Conservation (phyloP, 2,329 filamentous ascomycete genomes). For the Colletotrichum musicola region DNA sequence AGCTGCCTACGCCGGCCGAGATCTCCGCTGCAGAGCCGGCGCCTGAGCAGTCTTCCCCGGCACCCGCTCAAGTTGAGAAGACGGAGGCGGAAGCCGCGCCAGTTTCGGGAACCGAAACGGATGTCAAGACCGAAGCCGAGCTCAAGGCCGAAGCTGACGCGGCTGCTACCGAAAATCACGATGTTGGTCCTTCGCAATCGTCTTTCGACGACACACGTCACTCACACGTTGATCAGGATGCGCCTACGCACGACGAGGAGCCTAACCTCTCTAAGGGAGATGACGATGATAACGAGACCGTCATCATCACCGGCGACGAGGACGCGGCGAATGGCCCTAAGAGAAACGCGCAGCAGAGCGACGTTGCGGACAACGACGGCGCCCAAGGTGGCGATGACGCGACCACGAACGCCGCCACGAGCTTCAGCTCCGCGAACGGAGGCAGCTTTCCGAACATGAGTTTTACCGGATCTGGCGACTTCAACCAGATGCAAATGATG, state of each 20-base stretch:
- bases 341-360: slow-evolving; percentile 29
- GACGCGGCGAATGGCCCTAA: slow-evolving; percentile 23
- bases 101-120: not conserved
- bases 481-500: slow-evolving; percentile 85
- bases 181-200: not conserved
- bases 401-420: slow-evolving; percentile 48
- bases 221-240: slow-evolving; percentile 26
- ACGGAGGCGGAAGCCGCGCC: slow-evolving; percentile 3
- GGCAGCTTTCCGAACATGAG: slow-evolving; percentile 69
- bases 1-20: slow-evolving; percentile 45
- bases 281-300: slow-evolving; percentile 33
- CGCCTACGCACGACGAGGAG: slow-evolving; percentile 13
- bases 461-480: slow-evolving; percentile 69
- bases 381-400: slow-evolving; percentile 41
- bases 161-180: slow-evolving; percentile 11
- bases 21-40: slow-evolving; percentile 38
- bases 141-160: slow-evolving; percentile 3
- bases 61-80: not conserved
- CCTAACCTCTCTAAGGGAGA: slow-evolving; percentile 30
- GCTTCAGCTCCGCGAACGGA: slow-evolving; percentile 57
- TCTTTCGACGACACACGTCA: not conserved
- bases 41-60: slow-evolving; percentile 6
- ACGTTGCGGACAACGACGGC: slow-evolving; percentile 39
- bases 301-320: slow-evolving; percentile 36
- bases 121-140: not conserved